Conservation (phyloP, 768 basidiomycete genomes). For the Amanita subjunquillea region DNA sequence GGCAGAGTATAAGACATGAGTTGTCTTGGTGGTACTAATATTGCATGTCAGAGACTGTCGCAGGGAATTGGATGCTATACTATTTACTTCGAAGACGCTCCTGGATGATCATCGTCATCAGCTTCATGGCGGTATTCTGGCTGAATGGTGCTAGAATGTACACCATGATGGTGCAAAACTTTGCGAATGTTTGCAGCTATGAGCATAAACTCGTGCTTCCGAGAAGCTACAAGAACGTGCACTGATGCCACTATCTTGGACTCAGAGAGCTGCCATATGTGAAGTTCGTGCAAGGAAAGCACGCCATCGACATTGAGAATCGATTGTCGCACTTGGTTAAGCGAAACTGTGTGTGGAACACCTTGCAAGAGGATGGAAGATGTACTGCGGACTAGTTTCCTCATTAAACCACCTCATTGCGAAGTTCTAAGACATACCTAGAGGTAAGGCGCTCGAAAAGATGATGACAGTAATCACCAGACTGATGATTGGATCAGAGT, state of each 20-base stretch:
- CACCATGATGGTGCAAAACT: slow-evolving; percentile 81
- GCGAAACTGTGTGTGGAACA: slow-evolving; percentile 80
- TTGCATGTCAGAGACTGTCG: background rate
- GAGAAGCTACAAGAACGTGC: slow-evolving; percentile 80
- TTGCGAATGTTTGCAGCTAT: slow-evolving; percentile 78
- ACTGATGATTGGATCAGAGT: slow-evolving; percentile 89
- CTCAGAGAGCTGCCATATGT: slow-evolving; percentile 97
- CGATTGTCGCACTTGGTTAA: slow-evolving; percentile 79
- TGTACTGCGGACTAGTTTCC: slow-evolving; percentile 64
- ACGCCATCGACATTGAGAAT: slow-evolving; percentile 83
- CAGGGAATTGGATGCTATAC: background rate
- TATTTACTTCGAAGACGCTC: slow-evolving; percentile 38
- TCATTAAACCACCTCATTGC: slow-evolving; percentile 1
- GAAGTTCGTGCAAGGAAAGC: slow-evolving; percentile 82
- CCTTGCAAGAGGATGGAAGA: slow-evolving; percentile 94
- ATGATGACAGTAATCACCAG: slow-evolving; percentile 94
- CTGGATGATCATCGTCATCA: slow-evolving; percentile 24
- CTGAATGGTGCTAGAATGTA: slow-evolving; percentile 92
- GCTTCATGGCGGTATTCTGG: slow-evolving; percentile 58
- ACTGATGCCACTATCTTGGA: slow-evolving; percentile 92
- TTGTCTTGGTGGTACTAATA: slow-evolving; percentile 39
- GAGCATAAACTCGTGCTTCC: slow-evolving; percentile 83
- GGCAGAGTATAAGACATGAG: slow-evolving; percentile 65
- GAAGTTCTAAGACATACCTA: slow-evolving; percentile 41
- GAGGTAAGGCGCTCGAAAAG: slow-evolving; percentile 88